Evolutionary conservation across 805 yeast genomes (phyloP), one percentile per base, ranked within the genome.

Genomic region (Ogataea glucozyma): DNA sequence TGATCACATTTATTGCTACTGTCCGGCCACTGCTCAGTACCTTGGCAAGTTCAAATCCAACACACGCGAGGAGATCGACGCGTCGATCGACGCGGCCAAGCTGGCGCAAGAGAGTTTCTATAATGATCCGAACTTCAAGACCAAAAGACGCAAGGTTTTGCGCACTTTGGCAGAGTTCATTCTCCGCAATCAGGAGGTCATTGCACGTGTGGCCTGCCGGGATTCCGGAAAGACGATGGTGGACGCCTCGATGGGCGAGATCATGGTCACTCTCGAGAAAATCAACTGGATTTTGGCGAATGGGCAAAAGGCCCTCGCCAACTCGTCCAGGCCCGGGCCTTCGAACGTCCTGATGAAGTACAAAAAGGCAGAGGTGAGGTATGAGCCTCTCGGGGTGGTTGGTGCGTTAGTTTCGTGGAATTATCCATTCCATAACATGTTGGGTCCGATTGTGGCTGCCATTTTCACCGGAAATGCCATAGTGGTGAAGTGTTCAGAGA

Each of bases 181-280:
- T 41, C 62, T 85, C 40, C 82, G 81, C 37, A 82, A 93, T 62
- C 99, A 93, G 63, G 90, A 84, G 43, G 79, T 81, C 38, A 78
- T 93, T 36, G 96, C 96, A 3, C 73, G 95, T 35, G 85, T 93
- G 7, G 97, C 98, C 0, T 93, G 98, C 62, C 74, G 99, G 52
- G 99, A 93, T 59, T 85, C 96, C 14, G 99, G 99, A 22, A 93
- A 93, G 62, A 90, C 98, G 1, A 83, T 86, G 83, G 70, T 93
- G 31, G 98, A 93, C 67, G 98, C 98, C 3, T 83, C 93, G 35
- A 84, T 88, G 89, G 97, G 97, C 38, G 97, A 91, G 66, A 88
- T 93, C 36, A 76, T 93, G 79, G 98, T 90, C 12, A 91, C 99
- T 0, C 71, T 91, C 46, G 99, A 93, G 61, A 93, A 93, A 62